These are phyloP conservation scores for Penicillium janthinellum DNA, from an alignment of 2,329 filamentous ascomycete genomes.

Conservation along the genomic window DNA sequence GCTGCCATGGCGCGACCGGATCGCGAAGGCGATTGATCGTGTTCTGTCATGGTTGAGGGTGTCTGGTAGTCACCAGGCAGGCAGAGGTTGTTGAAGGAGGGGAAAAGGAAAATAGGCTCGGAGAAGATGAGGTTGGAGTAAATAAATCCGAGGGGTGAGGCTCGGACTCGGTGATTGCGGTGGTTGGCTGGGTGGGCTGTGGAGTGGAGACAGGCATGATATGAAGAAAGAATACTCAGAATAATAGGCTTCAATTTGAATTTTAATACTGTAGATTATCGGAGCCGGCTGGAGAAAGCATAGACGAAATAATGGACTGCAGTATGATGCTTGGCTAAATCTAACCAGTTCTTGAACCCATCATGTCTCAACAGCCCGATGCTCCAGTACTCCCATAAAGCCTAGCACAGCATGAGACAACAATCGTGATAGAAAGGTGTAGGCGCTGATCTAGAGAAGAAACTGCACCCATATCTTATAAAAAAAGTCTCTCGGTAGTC, in stretches of 20 bases:
- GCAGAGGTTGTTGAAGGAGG: not conserved
- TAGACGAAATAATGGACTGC: too few relatives aligned
- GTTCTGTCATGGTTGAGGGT: not conserved
- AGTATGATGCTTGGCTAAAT: too few relatives aligned
- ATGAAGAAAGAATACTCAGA: not conserved
- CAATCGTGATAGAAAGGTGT: too few relatives aligned
- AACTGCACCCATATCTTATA: too few relatives aligned
- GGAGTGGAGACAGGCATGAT: not conserved
- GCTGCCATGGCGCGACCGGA: not conserved
- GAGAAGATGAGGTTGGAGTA: conserved; percentile 4
- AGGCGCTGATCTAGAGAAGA: too few relatives aligned
- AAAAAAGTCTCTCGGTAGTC: too few relatives aligned
- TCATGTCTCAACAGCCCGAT: too few relatives aligned
- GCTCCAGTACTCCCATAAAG: too few relatives aligned
- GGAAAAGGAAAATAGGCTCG: not conserved
- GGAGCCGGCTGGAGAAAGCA: too few relatives aligned
- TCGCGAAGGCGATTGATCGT: not conserved
- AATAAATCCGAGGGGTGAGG: conserved; percentile 1
- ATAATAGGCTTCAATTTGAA: not conserved
- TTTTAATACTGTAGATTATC: too few relatives aligned
- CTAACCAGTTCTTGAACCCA: too few relatives aligned
- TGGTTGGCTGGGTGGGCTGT: not conserved
- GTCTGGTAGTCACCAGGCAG: not conserved
- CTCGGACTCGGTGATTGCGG: not conserved
- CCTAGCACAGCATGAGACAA: too few relatives aligned